These are phyloP conservation scores for Cudoniella acicularis DNA, from an alignment of 495 filamentous ascomycete genomes.

Conservation along the genomic window DNA sequence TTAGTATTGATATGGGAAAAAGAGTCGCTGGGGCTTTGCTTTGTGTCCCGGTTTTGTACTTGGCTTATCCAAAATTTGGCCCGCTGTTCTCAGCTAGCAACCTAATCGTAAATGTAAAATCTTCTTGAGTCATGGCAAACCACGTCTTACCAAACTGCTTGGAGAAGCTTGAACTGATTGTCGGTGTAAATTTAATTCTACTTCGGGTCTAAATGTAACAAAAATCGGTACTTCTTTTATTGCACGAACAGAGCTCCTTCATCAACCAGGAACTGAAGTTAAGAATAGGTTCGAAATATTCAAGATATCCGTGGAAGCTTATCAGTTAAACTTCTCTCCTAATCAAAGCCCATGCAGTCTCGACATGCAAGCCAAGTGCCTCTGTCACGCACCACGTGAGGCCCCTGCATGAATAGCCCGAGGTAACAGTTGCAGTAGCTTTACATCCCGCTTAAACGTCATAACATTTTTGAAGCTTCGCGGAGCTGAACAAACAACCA, in stretches of 20 bases:
- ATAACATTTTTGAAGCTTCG: constrained; percentile 1
- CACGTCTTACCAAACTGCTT: too few relatives aligned
- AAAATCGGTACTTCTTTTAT: too few relatives aligned
- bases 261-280: too few relatives aligned
- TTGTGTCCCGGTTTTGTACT: neutral
- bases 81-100: neutral
- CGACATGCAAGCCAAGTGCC: neutral
- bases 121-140: neutral
- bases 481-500: neutral
- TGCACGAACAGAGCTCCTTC: too few relatives aligned
- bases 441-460: constrained; percentile 4
- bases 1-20: constrained; percentile 3
- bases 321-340: neutral
- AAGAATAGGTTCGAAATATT: too few relatives aligned
- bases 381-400: neutral
- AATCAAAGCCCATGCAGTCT: neutral
- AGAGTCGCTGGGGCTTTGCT: neutral
- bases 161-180: too few relatives aligned
- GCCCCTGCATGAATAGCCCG: constrained; percentile 3
- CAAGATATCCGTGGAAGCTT: neutral
- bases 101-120: neutral
- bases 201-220: too few relatives aligned
- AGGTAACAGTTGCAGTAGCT: neutral
- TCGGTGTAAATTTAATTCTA: too few relatives aligned
- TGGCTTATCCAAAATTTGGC: neutral